Conservation (phyloP, 306 rosid species). For the Acacia confusa region DNA sequence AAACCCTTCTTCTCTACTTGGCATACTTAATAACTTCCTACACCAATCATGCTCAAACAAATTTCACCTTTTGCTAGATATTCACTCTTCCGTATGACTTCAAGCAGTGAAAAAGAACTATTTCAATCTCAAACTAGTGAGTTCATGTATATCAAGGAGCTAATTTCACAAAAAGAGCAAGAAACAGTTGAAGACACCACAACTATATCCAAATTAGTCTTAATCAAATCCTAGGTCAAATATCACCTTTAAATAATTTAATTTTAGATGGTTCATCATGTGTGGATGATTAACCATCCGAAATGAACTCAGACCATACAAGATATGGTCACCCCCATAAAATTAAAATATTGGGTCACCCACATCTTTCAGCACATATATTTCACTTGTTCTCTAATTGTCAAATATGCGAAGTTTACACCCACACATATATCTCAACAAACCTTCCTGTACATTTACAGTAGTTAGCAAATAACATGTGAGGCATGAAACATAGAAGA, state of each 20-base stretch:
- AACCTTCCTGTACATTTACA: background rate
- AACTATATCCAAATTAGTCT: slow-evolving; percentile 8
- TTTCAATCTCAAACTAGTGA: slow-evolving; percentile 2
- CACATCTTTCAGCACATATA: slow-evolving; percentile 7
- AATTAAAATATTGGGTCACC: background rate
- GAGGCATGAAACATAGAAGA: background rate
- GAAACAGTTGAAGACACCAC: slow-evolving; percentile 1
- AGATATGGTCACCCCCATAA: slow-evolving; percentile 6
- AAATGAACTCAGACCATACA: background rate
- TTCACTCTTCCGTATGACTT: background rate
- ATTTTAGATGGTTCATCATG: background rate
- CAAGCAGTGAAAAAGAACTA: background rate
- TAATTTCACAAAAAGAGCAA: background rate
- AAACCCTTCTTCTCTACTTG: background rate
- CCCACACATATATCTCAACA: background rate
- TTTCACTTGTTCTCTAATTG: slow-evolving; percentile 17
- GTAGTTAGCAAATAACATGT: background rate
- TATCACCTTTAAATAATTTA: background rate
- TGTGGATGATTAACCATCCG: background rate
- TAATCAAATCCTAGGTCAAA: background rate
- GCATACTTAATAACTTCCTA: background rate
- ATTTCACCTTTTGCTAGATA: background rate
- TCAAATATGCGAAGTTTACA: background rate
- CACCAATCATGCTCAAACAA: background rate
- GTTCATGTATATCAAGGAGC: background rate